phyloP scores from a whole-genome alignment of 805 yeast species.

The Kuraishia hungarica region DNA sequence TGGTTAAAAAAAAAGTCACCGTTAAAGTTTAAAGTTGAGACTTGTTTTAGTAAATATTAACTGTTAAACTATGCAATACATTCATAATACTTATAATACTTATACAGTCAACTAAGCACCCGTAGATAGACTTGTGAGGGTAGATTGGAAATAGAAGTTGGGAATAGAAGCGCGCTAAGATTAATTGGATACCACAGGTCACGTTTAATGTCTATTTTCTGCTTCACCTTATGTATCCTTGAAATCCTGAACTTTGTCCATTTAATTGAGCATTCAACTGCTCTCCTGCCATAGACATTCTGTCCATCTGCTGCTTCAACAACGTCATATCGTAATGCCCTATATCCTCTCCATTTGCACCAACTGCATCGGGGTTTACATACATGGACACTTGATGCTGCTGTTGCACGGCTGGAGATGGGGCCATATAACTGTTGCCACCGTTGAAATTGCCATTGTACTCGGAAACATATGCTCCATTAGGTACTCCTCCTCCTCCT shows the following conservation, averaged over 20 bases:
- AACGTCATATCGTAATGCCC: constrained; percentile 15
- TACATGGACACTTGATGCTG: constrained; percentile 3
- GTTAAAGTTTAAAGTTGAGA: no score
- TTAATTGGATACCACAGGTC: no score
- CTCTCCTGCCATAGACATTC: constrained; percentile 11
- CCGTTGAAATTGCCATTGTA: neutral
- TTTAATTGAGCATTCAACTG: neutral
- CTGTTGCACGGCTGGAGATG: constrained; percentile 5
- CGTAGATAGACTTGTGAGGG: no score
- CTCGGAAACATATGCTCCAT: neutral
- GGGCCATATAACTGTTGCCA: neutral
- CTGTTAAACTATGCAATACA: no score
- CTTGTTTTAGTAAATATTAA: no score
- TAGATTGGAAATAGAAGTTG: no score
- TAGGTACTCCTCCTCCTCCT: neutral
- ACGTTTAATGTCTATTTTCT: no score
- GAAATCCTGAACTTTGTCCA: neutral
- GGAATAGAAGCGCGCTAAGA: no score
- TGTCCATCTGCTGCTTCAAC: constrained; percentile 20
- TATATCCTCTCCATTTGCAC: constrained; percentile 2
- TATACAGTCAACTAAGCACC: no score
- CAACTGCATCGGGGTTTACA: neutral
- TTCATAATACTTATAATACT: no score
- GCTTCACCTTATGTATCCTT: neutral
- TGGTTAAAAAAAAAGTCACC: no score